phyloP scores from a whole-genome alignment of 140 eudicot genomes.

The Senecio squalidus region DNA sequence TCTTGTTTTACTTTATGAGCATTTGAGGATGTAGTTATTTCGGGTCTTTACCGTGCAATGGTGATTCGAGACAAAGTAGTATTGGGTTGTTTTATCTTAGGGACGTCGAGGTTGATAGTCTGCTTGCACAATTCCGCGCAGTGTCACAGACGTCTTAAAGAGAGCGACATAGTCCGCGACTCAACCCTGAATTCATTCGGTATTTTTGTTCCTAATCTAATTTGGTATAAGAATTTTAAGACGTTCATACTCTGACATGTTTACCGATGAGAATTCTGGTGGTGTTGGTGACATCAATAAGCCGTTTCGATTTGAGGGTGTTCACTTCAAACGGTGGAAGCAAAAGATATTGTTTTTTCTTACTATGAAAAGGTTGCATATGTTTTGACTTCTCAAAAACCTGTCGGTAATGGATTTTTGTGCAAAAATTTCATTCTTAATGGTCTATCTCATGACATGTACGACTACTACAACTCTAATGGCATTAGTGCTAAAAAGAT shows the following conservation, averaged over 20 bases:
- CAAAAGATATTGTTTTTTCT: constrained; percentile 1
- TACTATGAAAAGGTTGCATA: background rate
- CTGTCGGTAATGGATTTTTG: background rate
- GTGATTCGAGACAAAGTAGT: background rate
- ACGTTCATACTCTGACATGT: background rate
- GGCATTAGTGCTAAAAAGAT: background rate
- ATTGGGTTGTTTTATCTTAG: background rate
- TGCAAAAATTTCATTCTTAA: background rate
- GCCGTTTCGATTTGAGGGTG: constrained; percentile 2
- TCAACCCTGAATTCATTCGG: background rate
- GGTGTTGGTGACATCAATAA: background rate
- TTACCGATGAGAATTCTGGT: background rate
- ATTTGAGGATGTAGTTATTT: too few species aligned
- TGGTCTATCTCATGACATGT: background rate
- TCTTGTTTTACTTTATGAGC: too few species aligned
- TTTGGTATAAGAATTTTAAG: background rate
- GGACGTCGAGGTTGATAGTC: background rate
- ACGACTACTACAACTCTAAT: background rate
- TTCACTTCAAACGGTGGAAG: constrained; percentile 3
- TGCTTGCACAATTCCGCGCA: background rate
- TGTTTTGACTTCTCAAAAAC: background rate
- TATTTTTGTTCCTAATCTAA: background rate
- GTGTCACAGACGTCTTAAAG: background rate
- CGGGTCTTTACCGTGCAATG: background rate
- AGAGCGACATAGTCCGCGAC: background rate